Evolutionary conservation across 192 early-diverging fungal species (phyloP).

Genomic region (Coemansia sp.): DNA sequence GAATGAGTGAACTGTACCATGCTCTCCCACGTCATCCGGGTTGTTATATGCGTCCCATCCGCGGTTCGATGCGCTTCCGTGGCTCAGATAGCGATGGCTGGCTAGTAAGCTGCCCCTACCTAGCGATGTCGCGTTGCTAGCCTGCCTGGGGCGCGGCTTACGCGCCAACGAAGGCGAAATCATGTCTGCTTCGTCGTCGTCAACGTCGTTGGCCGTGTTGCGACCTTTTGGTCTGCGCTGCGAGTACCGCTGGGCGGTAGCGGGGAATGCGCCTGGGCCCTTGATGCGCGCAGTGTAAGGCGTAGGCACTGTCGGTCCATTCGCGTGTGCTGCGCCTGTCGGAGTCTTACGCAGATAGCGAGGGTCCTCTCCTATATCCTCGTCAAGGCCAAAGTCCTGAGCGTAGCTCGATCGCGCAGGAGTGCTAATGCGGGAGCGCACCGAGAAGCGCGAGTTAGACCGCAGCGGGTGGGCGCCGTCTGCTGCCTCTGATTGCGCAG

Average conservation of each 20-base stretch:
- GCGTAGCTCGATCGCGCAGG: slow-evolving; percentile 37
- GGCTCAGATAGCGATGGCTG: slow-evolving; percentile 38
- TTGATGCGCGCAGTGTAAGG: slow-evolving; percentile 53
- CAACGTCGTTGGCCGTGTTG: slow-evolving; percentile 6
- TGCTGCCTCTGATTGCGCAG: neutral
- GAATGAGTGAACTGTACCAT: slow-evolving; percentile 37
- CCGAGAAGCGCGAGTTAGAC: slow-evolving; percentile 29
- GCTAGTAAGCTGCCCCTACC: slow-evolving; percentile 29
- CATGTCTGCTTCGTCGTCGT: slow-evolving; percentile 16
- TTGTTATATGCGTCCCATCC: slow-evolving; percentile 48
- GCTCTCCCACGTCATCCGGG: slow-evolving; percentile 27
- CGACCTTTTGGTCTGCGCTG: slow-evolving; percentile 27
- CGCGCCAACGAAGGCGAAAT: slow-evolving; percentile 33
- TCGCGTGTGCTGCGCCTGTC: slow-evolving; percentile 15
- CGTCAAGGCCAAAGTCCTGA: slow-evolving; percentile 31
- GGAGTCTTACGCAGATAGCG: slow-evolving; percentile 17
- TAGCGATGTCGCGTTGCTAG: slow-evolving; percentile 26
- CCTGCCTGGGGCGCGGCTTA: slow-evolving; percentile 8
- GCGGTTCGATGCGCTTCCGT: slow-evolving; percentile 26
- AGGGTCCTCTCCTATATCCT: slow-evolving; percentile 12
- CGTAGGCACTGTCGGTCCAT: slow-evolving; percentile 18
- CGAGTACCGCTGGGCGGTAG: slow-evolving; percentile 51
- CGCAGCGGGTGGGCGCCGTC: neutral
- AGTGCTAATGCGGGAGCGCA: slow-evolving; percentile 34
- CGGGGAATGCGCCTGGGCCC: slow-evolving; percentile 54